Percentiles rank a stretch among this genome's conserved stretches.
Evolutionary conservation across 225 moss, liverwort and hornwort genomes (phyloP).

Genomic region (Rhytidiadelphus loreus): DNA sequence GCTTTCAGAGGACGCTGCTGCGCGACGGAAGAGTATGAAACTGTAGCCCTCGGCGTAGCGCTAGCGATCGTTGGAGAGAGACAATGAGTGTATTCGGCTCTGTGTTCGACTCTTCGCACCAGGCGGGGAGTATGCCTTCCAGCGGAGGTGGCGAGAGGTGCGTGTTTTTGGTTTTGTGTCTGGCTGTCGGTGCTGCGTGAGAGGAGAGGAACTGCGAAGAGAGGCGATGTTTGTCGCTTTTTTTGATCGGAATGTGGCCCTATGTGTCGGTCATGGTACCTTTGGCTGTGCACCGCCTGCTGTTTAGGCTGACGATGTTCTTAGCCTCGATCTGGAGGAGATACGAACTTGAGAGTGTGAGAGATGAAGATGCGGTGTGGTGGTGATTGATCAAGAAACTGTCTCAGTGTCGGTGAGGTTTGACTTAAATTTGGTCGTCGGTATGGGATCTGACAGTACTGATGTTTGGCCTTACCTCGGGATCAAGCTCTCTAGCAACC

Average conservation of each 20-base stretch:
- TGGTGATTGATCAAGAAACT: neutral
- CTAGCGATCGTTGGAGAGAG: slow-evolving; percentile 1
- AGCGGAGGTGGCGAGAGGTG: slow-evolving; percentile 33
- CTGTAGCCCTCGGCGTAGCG: slow-evolving; percentile 11
- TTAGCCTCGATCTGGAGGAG: neutral
- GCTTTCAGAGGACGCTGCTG: neutral
- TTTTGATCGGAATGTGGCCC: neutral
- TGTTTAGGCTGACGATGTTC: neutral
- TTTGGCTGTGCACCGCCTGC: neutral
- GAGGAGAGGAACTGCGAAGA: neutral
- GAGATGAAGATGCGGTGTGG: neutral
- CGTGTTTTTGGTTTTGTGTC: neutral
- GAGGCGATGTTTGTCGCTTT: neutral
- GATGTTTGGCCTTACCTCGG: neutral
- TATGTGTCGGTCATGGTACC: neutral
- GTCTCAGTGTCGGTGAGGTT: slow-evolving; percentile 4
- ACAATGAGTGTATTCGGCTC: slow-evolving; percentile 16
- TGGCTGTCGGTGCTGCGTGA: neutral
- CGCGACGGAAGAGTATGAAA: slow-evolving; percentile 22
- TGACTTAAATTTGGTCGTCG: neutral
- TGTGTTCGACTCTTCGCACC: slow-evolving; percentile 3
- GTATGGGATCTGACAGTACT: neutral
- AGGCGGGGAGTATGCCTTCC: slow-evolving; percentile 1
- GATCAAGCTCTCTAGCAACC: neutral
- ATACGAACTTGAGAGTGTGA: neutral